phyloP scores from a whole-genome alignment of 352 stramenopile genomes.

The Phytophthora megakarya region DNA sequence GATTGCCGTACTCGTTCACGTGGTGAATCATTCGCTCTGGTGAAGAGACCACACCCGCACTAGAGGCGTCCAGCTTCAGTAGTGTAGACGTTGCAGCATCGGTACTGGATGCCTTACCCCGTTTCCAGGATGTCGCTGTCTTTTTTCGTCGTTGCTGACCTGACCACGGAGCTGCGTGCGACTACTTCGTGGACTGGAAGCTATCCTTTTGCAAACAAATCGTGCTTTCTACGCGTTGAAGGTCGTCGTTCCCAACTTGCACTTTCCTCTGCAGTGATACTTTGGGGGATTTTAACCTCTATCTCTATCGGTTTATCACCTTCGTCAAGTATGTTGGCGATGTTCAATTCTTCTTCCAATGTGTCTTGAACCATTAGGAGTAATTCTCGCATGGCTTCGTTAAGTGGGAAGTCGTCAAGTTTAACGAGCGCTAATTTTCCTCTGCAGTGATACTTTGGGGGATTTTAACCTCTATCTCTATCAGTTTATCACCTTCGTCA shows the following conservation, averaged over 20 bases:
- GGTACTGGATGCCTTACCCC: neutral
- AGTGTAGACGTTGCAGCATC: constrained; percentile 15
- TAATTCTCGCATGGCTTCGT: constrained; percentile 76
- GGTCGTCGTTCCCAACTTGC: constrained; percentile 30
- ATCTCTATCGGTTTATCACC: constrained; percentile 69
- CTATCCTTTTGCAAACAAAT: too few species aligned
- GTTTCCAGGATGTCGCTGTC: constrained; percentile 13
- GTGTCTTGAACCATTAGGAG: constrained; percentile 62
- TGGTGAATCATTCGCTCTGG: constrained; percentile 61
- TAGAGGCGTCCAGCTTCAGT: constrained; percentile 27
- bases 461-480: constrained; percentile 67
- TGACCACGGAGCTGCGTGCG: constrained; percentile 32
- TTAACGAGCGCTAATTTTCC: constrained; percentile 77
- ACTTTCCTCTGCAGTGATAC: constrained; percentile 54
- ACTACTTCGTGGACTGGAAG: constrained; percentile 31
- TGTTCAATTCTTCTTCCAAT: constrained; percentile 57
- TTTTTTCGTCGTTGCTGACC: constrained; percentile 21
- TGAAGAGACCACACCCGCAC: neutral
- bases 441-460: constrained; percentile 61
- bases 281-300: constrained; percentile 62
- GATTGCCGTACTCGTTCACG: constrained; percentile 70
- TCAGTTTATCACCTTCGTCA: constrained; percentile 61
- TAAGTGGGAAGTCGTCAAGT: constrained; percentile 72
- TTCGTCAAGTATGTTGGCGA: constrained; percentile 56
- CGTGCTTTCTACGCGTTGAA: constrained; percentile 18